Evolutionary conservation across 805 yeast genomes (phyloP), one percentile per base, ranked within the genome.

Genomic region (Vanderwaltozyma yarrowii): DNA sequence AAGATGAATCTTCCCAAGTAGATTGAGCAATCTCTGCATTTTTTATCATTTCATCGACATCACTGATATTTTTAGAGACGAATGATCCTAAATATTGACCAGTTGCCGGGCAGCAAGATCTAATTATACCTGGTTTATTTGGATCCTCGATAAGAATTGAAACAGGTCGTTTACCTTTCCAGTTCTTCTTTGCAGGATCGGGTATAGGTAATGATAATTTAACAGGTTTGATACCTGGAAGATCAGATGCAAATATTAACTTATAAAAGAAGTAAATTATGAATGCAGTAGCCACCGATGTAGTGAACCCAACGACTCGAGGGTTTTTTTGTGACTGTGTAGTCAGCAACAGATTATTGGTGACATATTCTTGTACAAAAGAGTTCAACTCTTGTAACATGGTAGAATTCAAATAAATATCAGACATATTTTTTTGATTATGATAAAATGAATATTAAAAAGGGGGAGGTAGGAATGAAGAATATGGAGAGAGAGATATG

Each of bases 61-160:
- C 92, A 3, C 69, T 71, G 33, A 66, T 67, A n/a, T 80, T 62
- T 40, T 76, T 73, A 2, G 85, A 77, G 34, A 69, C 64, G 49
- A 78, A 79, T 17, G 77, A 69, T 1, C 95, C 97, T 46, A 89
- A 66, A 44, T 66, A 78, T 61, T 86, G 96, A 25, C 96, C 94
- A 0, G 97, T 92, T 0, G 97, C 96, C 3, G 98, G 98, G 62
- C 98, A 89, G 58, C 83, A 81, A 43, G 88, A 76, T 53, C 84
- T 88, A 44, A 89, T 83, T 45, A 61, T 67, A 17, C 65, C 68
- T 2, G 89, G 83, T 38, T 81, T 87, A 18, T 71, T 72, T 2
- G 71, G 70, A 40, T 74, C 73, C 33, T 65, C 64, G 3, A 84
- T 67, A 12, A 75, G 65, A 12, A 80, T 71, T 10, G 44, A 29